Evolutionary conservation across 257 asterid species (phyloP), one percentile per base, ranked within the genome.

Genomic region (Penstemon davidsonii): DNA sequence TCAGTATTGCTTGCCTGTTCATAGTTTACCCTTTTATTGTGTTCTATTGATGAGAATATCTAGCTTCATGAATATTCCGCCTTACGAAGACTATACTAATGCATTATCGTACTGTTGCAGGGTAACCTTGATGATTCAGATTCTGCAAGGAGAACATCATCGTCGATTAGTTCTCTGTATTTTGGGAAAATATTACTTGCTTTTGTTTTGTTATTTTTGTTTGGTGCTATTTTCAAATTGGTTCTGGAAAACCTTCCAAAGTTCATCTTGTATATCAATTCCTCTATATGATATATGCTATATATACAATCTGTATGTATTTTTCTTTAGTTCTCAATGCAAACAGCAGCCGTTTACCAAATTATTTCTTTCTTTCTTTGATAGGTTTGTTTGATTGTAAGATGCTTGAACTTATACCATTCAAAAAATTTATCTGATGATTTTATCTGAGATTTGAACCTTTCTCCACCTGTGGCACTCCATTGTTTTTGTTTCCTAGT

Each of bases 221-320:
- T 93, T 8, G 99, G 92, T 59, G 91, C 96, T 58, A 38, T 70
- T 63, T 84, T 87, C 86, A 81, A 95, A 0, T 52, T 88, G 82
- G 69, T 79, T 12, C 79, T 93, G 51, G 96, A 93, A 74, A 87
- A 91, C 80, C 96, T 93, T 73, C 99, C 98, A 0, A 72, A 64
- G 46, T 57, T 88, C 53, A 75, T 86, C 79, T 77, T 84, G 78
- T 79, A 76, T 64, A 56, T 84, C 68, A 81, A 76, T 59, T 75
- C 82, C 1, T 75, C 71, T 6, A 3, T 66, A 41, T 78, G 69
- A 78, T 33, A 13, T 45, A 64, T 36, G 46, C 8, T 4, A 11
- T 39, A 36, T 47, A 4, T 51, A 5, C 4, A 37, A 5, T 33
- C 43, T 43, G 38, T 56, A 7, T 41, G 54, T 43, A 11, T 11